Evolutionary conservation across 768 basidiomycete species (phyloP).

Genomic region (Tremella mesenterica): DNA sequence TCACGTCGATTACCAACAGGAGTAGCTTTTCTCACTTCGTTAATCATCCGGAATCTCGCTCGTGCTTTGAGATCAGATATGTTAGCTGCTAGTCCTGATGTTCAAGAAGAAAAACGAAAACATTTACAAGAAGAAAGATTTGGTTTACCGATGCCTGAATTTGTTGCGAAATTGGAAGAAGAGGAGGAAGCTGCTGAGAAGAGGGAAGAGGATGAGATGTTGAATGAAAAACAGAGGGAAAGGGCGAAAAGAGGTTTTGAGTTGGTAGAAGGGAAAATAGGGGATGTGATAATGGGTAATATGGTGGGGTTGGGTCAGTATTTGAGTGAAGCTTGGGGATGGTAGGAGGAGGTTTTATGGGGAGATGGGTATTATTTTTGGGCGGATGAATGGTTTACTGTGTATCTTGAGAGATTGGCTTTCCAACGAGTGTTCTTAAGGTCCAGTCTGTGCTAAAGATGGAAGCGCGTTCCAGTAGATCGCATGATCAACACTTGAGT

Average conservation of each 20-base stretch:
- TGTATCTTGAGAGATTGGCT: too few species aligned
- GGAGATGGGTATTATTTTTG: too few species aligned
- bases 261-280: conserved; percentile 55
- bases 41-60: conserved; percentile 76
- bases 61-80: conserved; percentile 53
- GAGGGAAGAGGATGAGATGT: conserved; percentile 12
- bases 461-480: too few species aligned
- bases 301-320: conserved; percentile 27
- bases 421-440: too few species aligned
- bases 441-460: too few species aligned
- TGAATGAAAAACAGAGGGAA: conserved; percentile 58
- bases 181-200: conserved; percentile 49
- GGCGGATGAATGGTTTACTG: too few species aligned
- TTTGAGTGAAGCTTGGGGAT: conserved; percentile 29
- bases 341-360: too few species aligned
- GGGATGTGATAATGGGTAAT: conserved; percentile 49
- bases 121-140: conserved; percentile 66
- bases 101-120: conserved; percentile 17
- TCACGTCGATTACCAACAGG: conserved; percentile 56
- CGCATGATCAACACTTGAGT: too few species aligned
- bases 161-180: conserved; percentile 66
- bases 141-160: conserved; percentile 62
- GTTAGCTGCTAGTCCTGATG: conserved; percentile 4
- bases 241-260: conserved; percentile 65
- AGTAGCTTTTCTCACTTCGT: conserved; percentile 58